Conservation (phyloP, 1,284 basidiomycete species). For the Rhodotorula sp. region DNA sequence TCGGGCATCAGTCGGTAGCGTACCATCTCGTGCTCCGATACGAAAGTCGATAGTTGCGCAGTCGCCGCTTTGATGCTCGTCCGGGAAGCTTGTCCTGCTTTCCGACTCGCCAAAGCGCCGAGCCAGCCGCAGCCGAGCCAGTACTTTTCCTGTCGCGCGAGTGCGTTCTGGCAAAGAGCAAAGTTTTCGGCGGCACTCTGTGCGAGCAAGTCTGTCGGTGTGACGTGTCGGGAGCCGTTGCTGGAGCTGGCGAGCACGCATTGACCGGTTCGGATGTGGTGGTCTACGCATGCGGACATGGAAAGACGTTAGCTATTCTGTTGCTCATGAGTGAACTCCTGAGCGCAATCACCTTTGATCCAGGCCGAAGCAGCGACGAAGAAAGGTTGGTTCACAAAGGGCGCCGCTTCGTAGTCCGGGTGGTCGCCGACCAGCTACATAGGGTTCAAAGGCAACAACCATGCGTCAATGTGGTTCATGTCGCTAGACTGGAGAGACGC, state of each 20-base stretch:
- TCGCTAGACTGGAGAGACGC: too few relatives aligned
- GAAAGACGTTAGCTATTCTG: neutral
- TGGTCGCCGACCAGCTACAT: neutral
- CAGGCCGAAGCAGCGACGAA: slow-evolving; percentile 5
- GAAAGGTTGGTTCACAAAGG: slow-evolving; percentile 9
- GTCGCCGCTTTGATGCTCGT: slow-evolving; percentile 8
- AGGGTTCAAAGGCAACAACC: neutral
- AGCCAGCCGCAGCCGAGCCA: slow-evolving; percentile 16
- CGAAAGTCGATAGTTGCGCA: slow-evolving; percentile 2
- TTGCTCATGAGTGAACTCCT: too few relatives aligned
- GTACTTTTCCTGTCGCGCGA: slow-evolving; percentile 4
- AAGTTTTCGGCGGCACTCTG: slow-evolving; percentile 1
- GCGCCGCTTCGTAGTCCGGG: slow-evolving; percentile 3
- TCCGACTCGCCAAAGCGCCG: neutral
- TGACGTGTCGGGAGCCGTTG: neutral
- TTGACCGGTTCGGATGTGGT: slow-evolving; percentile 11
- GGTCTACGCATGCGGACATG: neutral
- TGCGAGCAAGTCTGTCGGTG: slow-evolving; percentile 3
- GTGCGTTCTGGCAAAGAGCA: neutral
- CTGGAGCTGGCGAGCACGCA: slow-evolving; percentile 1
- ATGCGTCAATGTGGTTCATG: neutral
- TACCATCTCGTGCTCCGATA: slow-evolving; percentile 7
- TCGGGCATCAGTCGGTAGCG: neutral
- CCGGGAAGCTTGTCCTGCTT: neutral
- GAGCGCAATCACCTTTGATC: slow-evolving; percentile 1